These are phyloP conservation scores for Scolecobasidium constrictum DNA, from an alignment of 2,329 filamentous ascomycete genomes.

Conservation along the genomic window DNA sequence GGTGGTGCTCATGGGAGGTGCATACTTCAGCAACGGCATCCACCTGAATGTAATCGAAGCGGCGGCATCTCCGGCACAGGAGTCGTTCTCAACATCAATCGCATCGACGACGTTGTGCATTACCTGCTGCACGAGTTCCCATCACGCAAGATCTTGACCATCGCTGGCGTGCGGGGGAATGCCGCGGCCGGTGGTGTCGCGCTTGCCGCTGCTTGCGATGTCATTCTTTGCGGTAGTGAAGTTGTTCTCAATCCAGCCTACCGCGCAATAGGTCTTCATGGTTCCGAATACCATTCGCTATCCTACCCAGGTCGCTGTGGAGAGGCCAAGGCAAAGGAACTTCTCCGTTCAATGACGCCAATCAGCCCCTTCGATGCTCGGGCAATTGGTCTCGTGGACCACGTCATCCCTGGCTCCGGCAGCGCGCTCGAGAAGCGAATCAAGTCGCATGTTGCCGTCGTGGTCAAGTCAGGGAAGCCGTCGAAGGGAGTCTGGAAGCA, in stretches of 20 bases:
- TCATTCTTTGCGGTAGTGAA: conserved; percentile 27
- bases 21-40: conserved; percentile 35
- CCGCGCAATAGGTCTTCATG: conserved; percentile 21
- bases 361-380: conserved; percentile 28
- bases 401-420: conserved; percentile 25
- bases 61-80: conserved; percentile 23
- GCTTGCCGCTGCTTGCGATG: conserved; percentile 23
- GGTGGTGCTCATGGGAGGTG: conserved; percentile 29
- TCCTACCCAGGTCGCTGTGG: conserved; percentile 30
- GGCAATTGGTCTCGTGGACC: conserved; percentile 28
- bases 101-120: conserved; percentile 31
- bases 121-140: conserved; percentile 29
- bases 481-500: conserved; percentile 22
- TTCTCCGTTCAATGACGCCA: conserved; percentile 28
- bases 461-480: conserved; percentile 14
- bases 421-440: conserved; percentile 24
- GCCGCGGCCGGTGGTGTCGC: conserved; percentile 34
- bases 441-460: conserved; percentile 22
- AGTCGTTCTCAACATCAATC: conserved; percentile 35
- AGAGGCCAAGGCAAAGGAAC: conserved; percentile 17
- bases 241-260: conserved; percentile 34
- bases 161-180: conserved; percentile 31
- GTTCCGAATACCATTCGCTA: conserved; percentile 32
- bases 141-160: conserved; percentile 23
- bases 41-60: conserved; percentile 34